phyloP scores from a whole-genome alignment of 805 yeast genomes.

The Yarrowia sp. region DNA sequence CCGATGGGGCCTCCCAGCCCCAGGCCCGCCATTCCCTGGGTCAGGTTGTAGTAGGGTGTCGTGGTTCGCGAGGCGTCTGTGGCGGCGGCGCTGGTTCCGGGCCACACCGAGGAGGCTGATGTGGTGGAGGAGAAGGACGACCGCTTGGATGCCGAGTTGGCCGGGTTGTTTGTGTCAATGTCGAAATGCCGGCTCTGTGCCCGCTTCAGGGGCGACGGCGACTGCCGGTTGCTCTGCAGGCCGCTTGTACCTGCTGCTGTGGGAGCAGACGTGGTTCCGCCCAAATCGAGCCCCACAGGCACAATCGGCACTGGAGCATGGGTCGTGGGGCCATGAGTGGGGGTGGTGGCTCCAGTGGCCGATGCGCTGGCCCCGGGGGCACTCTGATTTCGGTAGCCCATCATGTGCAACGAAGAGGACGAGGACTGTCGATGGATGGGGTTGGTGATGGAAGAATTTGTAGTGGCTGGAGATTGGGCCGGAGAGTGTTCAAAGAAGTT shows the following conservation, averaged over 20 bases:
- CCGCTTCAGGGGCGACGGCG: constrained; percentile 39
- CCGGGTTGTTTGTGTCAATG: constrained; percentile 29
- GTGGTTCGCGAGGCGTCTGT: constrained; percentile 29
- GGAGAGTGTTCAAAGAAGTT: constrained; percentile 37
- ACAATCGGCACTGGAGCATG: constrained; percentile 27
- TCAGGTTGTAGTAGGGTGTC: constrained; percentile 22
- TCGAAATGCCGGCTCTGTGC: constrained; percentile 46
- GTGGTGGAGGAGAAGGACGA: constrained; percentile 34
- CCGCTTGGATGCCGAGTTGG: constrained; percentile 23
- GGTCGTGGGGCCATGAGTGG: constrained; percentile 19
- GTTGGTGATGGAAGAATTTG: constrained; percentile 15
- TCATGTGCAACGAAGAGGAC: constrained; percentile 34
- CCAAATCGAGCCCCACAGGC: constrained; percentile 30
- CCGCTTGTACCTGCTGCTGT: background rate
- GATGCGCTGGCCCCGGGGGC: background rate
- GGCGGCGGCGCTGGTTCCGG: constrained; percentile 20
- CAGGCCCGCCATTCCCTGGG: constrained; percentile 23
- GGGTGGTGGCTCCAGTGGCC: constrained; percentile 12
- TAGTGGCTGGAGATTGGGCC: constrained; percentile 29
- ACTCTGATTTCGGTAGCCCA: constrained; percentile 20
- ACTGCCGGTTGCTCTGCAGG: constrained; percentile 25
- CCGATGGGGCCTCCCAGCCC: constrained; percentile 26
- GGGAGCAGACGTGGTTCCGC: constrained; percentile 3
- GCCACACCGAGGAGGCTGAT: constrained; percentile 36
- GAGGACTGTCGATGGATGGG: constrained; percentile 32